Conservation (phyloP, 371 early-diverging fungal genomes). For the Rhizopus delemar region DNA sequence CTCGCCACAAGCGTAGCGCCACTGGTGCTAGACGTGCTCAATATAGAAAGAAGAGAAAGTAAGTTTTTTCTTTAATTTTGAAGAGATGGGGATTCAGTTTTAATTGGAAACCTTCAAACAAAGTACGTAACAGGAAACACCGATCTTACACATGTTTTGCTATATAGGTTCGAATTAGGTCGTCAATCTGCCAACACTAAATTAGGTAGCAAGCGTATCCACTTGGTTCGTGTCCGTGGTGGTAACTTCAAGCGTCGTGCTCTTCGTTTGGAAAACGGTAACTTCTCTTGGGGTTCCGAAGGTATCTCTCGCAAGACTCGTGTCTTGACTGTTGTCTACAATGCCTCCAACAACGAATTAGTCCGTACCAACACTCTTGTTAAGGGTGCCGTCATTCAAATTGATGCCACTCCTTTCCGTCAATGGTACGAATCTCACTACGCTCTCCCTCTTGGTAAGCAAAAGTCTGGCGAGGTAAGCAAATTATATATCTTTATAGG, state of each 20-base stretch:
- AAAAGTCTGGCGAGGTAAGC: conserved; percentile 71
- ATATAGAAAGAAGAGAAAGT: conserved; percentile 95
- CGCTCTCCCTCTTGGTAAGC: conserved; percentile 85
- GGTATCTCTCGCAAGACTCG: conserved; percentile 93
- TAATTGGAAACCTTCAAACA: not conserved
- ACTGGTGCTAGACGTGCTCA: conserved; percentile 98
- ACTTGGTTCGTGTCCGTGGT: conserved; percentile 96
- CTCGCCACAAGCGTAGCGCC: conserved; percentile 97
- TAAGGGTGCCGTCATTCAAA: conserved; percentile 98
- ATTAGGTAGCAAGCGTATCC: conserved; percentile 95
- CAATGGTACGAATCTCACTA: conserved; percentile 98
- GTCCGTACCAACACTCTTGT: conserved; percentile 99
- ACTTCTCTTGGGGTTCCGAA: conserved; percentile 98
- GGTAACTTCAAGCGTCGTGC: conserved; percentile 99
- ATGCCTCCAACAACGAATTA: conserved; percentile 99
- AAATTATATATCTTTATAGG: not conserved
- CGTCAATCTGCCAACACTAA: conserved; percentile 98
- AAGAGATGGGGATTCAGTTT: not conserved
- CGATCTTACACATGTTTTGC: conserved; percentile 56
- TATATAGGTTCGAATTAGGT: conserved; percentile 98
- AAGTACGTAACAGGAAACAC: not conserved
- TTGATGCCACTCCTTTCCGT: conserved; percentile 98
- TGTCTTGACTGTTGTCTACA: conserved; percentile 98
- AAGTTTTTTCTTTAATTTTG: conserved; percentile 5
- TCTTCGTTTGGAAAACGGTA: conserved; percentile 95